These are phyloP conservation scores for Stemphylium lycopersici DNA, from an alignment of 2,329 filamentous ascomycete species.

Conservation along the genomic window DNA sequence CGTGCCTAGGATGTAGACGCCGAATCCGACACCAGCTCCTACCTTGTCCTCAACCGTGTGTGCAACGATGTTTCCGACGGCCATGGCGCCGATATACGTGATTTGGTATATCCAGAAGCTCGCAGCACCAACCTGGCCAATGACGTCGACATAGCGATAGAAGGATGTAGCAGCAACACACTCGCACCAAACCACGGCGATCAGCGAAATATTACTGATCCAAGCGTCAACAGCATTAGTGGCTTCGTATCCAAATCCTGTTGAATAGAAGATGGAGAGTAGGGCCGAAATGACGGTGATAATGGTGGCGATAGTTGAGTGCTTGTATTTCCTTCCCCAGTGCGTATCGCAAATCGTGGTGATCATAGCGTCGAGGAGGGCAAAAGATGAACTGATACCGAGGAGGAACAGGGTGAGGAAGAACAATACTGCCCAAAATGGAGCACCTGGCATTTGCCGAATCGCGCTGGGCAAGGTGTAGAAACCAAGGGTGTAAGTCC, in stretches of 20 bases:
- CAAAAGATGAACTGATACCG: constrained; percentile 61
- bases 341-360: constrained; percentile 59
- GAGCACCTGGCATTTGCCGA: constrained; percentile 59
- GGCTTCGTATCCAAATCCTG: constrained; percentile 60
- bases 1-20: constrained; percentile 53
- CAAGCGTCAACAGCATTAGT: constrained; percentile 59
- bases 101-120: constrained; percentile 53
- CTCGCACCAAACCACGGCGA: constrained; percentile 59
- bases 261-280: constrained; percentile 60
- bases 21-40: constrained; percentile 58
- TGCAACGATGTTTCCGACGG: constrained; percentile 56
- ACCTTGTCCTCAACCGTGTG: constrained; percentile 50
- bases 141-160: constrained; percentile 56
- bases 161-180: constrained; percentile 57
- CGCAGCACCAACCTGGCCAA: constrained; percentile 50
- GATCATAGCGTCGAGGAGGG: constrained; percentile 61
- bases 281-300: constrained; percentile 57
- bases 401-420: constrained; percentile 63
- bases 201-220: constrained; percentile 59
- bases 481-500: constrained; percentile 61
- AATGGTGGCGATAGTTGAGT: constrained; percentile 53
- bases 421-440: constrained; percentile 60
- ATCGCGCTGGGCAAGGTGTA: constrained; percentile 61
- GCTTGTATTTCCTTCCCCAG: constrained; percentile 36
- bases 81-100: constrained; percentile 58